Evolutionary conservation across 1,284 basidiomycete genomes (phyloP), one percentile per base, ranked within the genome.

Genomic region (Cutaneotrichosporon arboriforme): DNA sequence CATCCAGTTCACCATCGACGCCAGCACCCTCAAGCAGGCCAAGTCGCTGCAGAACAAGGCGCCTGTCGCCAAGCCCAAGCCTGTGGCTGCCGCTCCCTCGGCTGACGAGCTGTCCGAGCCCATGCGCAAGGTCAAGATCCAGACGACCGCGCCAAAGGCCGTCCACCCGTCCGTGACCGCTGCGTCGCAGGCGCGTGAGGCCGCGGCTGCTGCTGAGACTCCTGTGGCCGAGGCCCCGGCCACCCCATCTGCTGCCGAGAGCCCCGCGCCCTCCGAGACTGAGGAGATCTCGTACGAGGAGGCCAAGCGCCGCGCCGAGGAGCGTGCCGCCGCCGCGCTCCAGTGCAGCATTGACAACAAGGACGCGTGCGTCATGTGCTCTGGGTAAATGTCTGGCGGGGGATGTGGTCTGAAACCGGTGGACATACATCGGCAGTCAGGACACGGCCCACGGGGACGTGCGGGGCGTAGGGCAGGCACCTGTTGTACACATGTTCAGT

Each of bases 1-100:
- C 37, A 93, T 96, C 76, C 92, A 98, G 79, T 98, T 99, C 80
- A 99, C 96, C 13, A 84, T 98, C 58, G 92, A 96, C 73, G 86
- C 85, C 75, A 82, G 77, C 36, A 78, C 87, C 51, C 80, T 92
- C 59, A 87, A 90, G 57, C 64, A 60, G 53, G 59, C 55, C 50
- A 60, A 60, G 59, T 47, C 38, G 10, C 50, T 51, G 40, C 38
- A 52, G 46, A 39, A 33, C 34, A 47, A 38, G 14, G 15, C 39
- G 31, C 40, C 52, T 10, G 87, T 84, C 38, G 75, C 76, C 61
- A 23, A 23, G 31, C 41, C 46, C 35, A 41, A 41, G 43, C 44
- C 41, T 15, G 40, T 36, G 18, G 12, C 46, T 4, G 35, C 63
- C n/a, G 46, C 49, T 21, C 41, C 49, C n/a, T 26, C 51, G 17